These are phyloP conservation scores for Sugiyamaella grinbergsii DNA, from an alignment of 1,139 yeast genomes.

Conservation along the genomic window DNA sequence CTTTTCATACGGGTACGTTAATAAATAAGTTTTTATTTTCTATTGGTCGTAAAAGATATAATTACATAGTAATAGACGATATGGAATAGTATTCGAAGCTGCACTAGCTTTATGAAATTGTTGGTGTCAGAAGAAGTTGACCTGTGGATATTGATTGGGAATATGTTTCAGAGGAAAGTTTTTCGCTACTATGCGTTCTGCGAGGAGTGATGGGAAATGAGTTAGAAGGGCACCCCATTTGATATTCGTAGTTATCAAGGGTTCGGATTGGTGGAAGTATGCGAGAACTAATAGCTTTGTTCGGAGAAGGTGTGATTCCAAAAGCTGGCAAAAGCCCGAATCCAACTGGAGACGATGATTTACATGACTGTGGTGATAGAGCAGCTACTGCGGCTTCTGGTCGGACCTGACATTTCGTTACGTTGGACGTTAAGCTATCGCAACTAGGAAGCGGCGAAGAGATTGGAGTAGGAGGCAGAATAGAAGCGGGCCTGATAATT, in stretches of 20 bases:
- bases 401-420: background rate
- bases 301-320: background rate
- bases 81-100: no score
- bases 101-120: background rate
- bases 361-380: background rate
- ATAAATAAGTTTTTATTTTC: no score
- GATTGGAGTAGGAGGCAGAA: constrained; percentile 13
- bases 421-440: background rate
- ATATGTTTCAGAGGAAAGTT: no score
- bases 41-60: no score
- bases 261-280: constrained; percentile 3
- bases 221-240: no score
- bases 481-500: background rate
- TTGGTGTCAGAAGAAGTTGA: constrained; percentile 11
- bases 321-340: constrained; percentile 6
- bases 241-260: background rate
- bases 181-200: no score
- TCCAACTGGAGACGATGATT: constrained; percentile 1
- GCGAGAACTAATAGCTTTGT: background rate
- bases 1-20: no score
- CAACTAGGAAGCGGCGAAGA: constrained; percentile 9
- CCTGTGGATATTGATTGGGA: constrained; percentile 14
- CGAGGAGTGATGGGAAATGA: no score
- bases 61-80: no score
- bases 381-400: background rate